Conservation (phyloP, 2,329 filamentous ascomycete genomes). For the Ophiostoma himal-ulmi region DNA sequence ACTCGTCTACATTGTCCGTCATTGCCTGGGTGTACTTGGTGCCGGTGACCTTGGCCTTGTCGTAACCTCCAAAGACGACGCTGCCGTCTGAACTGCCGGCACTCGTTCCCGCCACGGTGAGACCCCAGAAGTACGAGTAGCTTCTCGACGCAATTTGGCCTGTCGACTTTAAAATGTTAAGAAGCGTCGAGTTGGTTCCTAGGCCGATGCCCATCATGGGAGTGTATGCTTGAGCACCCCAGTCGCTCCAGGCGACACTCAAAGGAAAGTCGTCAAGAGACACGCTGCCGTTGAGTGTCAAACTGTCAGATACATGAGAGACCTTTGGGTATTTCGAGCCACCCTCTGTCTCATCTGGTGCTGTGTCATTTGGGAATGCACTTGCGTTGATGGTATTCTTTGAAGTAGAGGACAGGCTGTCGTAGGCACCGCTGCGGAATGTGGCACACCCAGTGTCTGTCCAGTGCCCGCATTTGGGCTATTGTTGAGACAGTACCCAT, state of each 20-base stretch:
- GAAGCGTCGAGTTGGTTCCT: slow-evolving; percentile 32
- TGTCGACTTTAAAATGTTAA: slow-evolving; percentile 28
- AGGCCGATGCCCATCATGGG: slow-evolving; percentile 30
- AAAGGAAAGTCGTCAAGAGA: slow-evolving; percentile 26
- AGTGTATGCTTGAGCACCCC: slow-evolving; percentile 28
- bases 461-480: slow-evolving; percentile 8
- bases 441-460: slow-evolving; percentile 21
- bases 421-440: slow-evolving; percentile 24
- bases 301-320: slow-evolving; percentile 14
- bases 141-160: slow-evolving; percentile 28
- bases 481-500: slow-evolving; percentile 21
- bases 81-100: slow-evolving; percentile 25
- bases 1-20: slow-evolving; percentile 22
- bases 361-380: slow-evolving; percentile 16
- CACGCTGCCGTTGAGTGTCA: slow-evolving; percentile 24
- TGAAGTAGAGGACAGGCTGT: slow-evolving; percentile 16
- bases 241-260: slow-evolving; percentile 27
- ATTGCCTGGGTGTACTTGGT: slow-evolving; percentile 27
- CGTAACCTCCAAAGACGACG: slow-evolving; percentile 32
- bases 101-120: not conserved
- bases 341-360: not conserved
- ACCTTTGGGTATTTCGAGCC: not conserved
- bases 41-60: slow-evolving; percentile 28
- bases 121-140: slow-evolving; percentile 30
- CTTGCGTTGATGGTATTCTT: not conserved